A percentile compares a stretch with the other conserved stretches of the same genome.
These are phyloP conservation scores for Reticulascus tulasneorum DNA, from an alignment of 2,329 filamentous ascomycete genomes.

Conservation along the genomic window DNA sequence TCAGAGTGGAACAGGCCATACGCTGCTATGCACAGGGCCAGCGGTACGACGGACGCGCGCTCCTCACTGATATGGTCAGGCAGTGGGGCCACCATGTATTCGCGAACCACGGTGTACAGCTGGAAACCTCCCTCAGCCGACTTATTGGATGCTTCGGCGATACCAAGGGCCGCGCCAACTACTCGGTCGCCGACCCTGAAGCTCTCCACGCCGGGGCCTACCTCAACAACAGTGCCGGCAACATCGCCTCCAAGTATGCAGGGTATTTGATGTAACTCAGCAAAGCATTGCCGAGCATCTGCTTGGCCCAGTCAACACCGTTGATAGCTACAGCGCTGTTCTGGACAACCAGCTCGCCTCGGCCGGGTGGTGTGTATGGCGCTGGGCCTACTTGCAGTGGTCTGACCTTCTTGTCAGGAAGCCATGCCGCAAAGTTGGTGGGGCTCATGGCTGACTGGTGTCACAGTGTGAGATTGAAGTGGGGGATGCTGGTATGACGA, in stretches of 20 bases:
- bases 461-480: not conserved
- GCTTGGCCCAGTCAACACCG: conserved; percentile 20
- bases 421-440: conserved; percentile 7
- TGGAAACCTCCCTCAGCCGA: conserved; percentile 6
- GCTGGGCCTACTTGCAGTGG: conserved; percentile 2
- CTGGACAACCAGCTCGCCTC: conserved; percentile 15
- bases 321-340: conserved; percentile 19
- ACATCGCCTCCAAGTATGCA: conserved; percentile 13
- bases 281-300: conserved; percentile 20
- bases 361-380: conserved; percentile 5
- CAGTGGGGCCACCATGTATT: conserved; percentile 20
- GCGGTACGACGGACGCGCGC: conserved; percentile 18
- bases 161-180: conserved; percentile 5
- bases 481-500: too few relatives aligned
- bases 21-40: conserved; percentile 21
- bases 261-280: conserved; percentile 12
- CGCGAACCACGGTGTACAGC: conserved; percentile 13
- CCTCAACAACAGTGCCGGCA: conserved; percentile 18
- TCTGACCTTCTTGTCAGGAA: not conserved
- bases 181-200: conserved; percentile 22
- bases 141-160: conserved; percentile 1
- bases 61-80: conserved; percentile 19
- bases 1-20: conserved; percentile 20
- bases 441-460: conserved; percentile 8
- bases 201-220: conserved; percentile 16